A percentile compares a stretch with the other conserved stretches of the same genome.
Evolutionary conservation across 768 basidiomycete genomes (phyloP).

Genomic region (Sporobolomyces roseus): DNA sequence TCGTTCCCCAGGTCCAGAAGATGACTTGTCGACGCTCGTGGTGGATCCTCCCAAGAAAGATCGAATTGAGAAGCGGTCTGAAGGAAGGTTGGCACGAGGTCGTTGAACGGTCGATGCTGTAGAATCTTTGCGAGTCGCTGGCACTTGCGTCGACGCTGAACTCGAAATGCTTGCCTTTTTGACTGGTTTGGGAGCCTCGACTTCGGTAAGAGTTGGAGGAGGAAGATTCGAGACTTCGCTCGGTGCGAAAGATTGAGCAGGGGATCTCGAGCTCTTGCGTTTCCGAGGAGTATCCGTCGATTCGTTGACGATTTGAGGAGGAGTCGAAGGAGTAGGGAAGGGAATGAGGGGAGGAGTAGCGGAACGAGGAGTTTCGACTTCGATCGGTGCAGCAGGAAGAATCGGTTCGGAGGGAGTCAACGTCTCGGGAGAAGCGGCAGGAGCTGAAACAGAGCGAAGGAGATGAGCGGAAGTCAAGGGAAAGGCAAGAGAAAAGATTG

Average conservation of each 20-base stretch:
- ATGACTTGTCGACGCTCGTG: neutral
- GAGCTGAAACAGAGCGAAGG: neutral
- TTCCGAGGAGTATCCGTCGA: conserved; percentile 28
- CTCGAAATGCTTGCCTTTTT: neutral
- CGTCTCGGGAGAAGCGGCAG: neutral
- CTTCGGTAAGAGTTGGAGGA: neutral
- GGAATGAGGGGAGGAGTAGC: conserved; percentile 21
- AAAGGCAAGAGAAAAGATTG: neutral
- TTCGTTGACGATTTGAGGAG: neutral
- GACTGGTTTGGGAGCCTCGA: neutral
- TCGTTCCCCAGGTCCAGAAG: neutral
- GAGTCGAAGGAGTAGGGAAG: conserved; percentile 21
- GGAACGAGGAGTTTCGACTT: conserved; percentile 8
- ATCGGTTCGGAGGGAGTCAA: neutral
- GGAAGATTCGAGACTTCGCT: neutral
- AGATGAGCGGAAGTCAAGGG: neutral
- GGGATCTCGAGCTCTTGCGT: conserved; percentile 40
- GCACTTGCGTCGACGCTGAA: neutral
- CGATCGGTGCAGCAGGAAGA: neutral
- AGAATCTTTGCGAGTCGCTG: neutral
- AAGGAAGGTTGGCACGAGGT: conserved; percentile 27
- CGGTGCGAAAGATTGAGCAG: conserved; percentile 10
- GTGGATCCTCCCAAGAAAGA: conserved; percentile 36
- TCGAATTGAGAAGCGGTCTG: conserved; percentile 43
- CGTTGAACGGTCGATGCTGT: conserved; percentile 25